Percentiles rank a stretch among this genome's conserved stretches.
Conservation (phyloP, 768 basidiomycete genomes). For the Pleurotus sapidus region DNA sequence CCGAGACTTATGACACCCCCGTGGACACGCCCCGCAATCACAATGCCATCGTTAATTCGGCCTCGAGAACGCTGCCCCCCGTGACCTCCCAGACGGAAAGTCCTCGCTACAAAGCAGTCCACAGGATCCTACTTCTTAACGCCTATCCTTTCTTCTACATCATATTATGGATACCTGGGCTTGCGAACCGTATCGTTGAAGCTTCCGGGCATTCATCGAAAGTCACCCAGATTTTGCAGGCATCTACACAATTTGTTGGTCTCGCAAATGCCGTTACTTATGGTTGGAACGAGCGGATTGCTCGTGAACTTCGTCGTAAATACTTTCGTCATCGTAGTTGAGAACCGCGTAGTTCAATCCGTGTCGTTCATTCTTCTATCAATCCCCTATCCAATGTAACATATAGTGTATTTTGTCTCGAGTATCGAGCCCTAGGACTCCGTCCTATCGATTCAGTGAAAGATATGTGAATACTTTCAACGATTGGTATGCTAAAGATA, state of each 20-base stretch:
- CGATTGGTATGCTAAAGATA: too few relatives aligned
- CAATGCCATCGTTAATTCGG: too few relatives aligned
- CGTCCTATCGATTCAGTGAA: too few relatives aligned
- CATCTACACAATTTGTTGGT: conserved; percentile 12
- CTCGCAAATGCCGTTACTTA: conserved; percentile 13
- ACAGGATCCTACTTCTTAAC: conserved; percentile 11
- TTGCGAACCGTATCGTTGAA: conserved; percentile 12
- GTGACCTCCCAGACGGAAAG: background rate
- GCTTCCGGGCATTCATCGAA: conserved; percentile 8
- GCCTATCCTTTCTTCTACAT: conserved; percentile 17
- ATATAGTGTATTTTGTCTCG: too few relatives aligned
- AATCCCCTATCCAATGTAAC: too few relatives aligned
- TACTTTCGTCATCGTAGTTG: background rate
- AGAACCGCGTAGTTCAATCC: background rate
- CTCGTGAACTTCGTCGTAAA: conserved; percentile 4
- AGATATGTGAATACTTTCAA: too few relatives aligned
- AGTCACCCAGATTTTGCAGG: conserved; percentile 10
- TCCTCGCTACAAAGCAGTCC: background rate
- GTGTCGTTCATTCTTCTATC: too few relatives aligned
- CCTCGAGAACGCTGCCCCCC: too few relatives aligned
- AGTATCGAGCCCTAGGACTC: too few relatives aligned
- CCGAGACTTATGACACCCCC: too few relatives aligned
- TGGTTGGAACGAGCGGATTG: conserved; percentile 13
- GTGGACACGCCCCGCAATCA: too few relatives aligned
- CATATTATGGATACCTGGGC: conserved; percentile 13